These are phyloP conservation scores for Daldinia vernicosa DNA, from an alignment of 495 filamentous ascomycete species.

Conservation along the genomic window DNA sequence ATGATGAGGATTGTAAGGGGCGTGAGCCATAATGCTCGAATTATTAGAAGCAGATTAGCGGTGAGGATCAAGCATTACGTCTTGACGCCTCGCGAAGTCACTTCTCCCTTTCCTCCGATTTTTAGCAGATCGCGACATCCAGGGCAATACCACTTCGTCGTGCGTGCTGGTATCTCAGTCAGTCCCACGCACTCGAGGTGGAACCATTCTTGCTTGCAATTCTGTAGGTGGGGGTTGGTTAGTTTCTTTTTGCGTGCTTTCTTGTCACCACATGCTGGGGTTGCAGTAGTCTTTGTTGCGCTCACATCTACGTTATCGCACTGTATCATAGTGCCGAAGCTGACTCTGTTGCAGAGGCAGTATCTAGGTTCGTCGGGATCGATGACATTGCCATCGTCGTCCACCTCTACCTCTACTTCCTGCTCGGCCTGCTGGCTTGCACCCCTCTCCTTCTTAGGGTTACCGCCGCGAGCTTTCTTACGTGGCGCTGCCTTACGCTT, in stretches of 20 bases:
- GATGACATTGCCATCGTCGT: conserved; percentile 77
- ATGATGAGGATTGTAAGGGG: background rate
- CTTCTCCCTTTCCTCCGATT: conserved; percentile 66
- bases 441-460: conserved; percentile 61
- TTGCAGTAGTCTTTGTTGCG: conserved; percentile 28
- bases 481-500: conserved; percentile 80
- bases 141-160: conserved; percentile 95
- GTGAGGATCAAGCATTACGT: conserved; percentile 44
- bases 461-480: conserved; percentile 60
- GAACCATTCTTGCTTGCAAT: conserved; percentile 90
- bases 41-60: background rate
- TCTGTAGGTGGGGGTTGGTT: conserved; percentile 43
- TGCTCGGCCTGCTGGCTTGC: conserved; percentile 51
- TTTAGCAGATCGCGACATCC: conserved; percentile 77
- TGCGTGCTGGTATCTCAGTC: conserved; percentile 74
- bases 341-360: conserved; percentile 90
- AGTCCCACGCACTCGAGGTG: conserved; percentile 89
- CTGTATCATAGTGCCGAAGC: conserved; percentile 92
- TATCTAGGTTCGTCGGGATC: conserved; percentile 89
- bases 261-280: conserved; percentile 21
- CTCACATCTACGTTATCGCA: conserved; percentile 92
- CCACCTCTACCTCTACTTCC: conserved; percentile 62
- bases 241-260: conserved; percentile 23
- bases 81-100: conserved; percentile 62
- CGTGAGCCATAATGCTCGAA: background rate